Conservation (phyloP, 2,329 filamentous ascomycete species). For the Alternaria sp. region DNA sequence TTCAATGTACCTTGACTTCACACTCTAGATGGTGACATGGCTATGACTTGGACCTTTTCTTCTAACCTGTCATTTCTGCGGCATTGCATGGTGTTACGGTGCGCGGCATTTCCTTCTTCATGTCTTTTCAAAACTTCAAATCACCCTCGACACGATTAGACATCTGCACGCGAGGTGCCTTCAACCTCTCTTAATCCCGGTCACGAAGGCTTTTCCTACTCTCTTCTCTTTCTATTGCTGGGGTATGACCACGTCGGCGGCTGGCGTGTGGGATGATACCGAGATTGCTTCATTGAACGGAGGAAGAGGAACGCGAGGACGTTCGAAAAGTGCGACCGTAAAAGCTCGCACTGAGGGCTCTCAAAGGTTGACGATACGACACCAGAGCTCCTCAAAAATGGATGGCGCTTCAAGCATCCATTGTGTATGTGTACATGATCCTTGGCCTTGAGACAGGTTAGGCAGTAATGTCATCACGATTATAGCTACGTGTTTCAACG, state of each 20-base stretch:
- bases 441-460: slow-evolving; percentile 30
- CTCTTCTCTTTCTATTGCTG: slow-evolving; percentile 28
- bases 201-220: slow-evolving; percentile 35
- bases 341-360: slow-evolving; percentile 43
- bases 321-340: slow-evolving; percentile 34
- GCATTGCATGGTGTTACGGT: slow-evolving; percentile 53
- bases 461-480: slow-evolving; percentile 46
- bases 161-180: slow-evolving; percentile 42
- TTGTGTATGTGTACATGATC: slow-evolving; percentile 35
- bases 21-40: slow-evolving; percentile 15
- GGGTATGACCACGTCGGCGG: slow-evolving; percentile 41
- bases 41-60: slow-evolving; percentile 24
- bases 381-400: slow-evolving; percentile 40
- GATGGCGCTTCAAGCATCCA: slow-evolving; percentile 30
- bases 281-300: slow-evolving; percentile 34
- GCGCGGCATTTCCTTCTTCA: slow-evolving; percentile 33
- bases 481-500: slow-evolving; percentile 13
- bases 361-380: slow-evolving; percentile 41
- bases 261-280: slow-evolving; percentile 27
- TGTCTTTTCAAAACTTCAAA: slow-evolving; percentile 42
- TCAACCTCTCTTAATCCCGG: slow-evolving; percentile 42
- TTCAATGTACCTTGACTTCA: slow-evolving; percentile 16
- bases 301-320: slow-evolving; percentile 22
- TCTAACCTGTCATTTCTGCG: slow-evolving; percentile 42
- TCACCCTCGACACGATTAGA: slow-evolving; percentile 43